phyloP scores from a whole-genome alignment of 179 eudicot genomes.

The Silene noctiflora region DNA sequence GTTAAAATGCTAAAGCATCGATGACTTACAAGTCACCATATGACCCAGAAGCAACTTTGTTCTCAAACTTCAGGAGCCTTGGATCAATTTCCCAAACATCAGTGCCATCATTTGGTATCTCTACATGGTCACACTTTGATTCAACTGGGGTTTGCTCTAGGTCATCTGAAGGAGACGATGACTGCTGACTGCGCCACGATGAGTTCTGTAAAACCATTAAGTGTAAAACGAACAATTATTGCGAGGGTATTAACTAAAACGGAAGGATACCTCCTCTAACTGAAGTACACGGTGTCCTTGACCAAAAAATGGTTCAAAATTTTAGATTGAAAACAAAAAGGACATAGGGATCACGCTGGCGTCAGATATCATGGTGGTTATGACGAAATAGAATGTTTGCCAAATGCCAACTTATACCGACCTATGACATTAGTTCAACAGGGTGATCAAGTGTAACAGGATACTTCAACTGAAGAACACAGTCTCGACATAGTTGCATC shows the following conservation, averaged over 20 bases:
- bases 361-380: not conserved
- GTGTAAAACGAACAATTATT: not conserved
- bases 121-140: conserved; percentile 49
- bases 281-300: not conserved
- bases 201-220: conserved; percentile 45
- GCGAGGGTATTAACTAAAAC: not conserved
- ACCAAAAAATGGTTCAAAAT: not conserved
- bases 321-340: not conserved
- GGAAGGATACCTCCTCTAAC: not conserved
- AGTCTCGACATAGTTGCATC: not conserved
- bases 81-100: conserved; percentile 99
- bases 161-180: conserved; percentile 46
- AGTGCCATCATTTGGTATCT: conserved; percentile 87
- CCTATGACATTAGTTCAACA: not conserved
- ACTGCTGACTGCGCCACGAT: conserved; percentile 56
- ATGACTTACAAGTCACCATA: conserved; percentile 93
- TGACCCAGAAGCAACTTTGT: conserved; percentile 90
- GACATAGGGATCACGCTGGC: not conserved
- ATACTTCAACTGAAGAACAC: not conserved
- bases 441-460: not conserved
- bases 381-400: not conserved
- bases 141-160: conserved; percentile 38
- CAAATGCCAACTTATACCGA: not conserved
- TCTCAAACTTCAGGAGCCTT: conserved; percentile 62
- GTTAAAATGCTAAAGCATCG: not conserved